These are phyloP conservation scores for Mucor racemosus DNA, from an alignment of 371 early-diverging fungal species.

Conservation along the genomic window DNA sequence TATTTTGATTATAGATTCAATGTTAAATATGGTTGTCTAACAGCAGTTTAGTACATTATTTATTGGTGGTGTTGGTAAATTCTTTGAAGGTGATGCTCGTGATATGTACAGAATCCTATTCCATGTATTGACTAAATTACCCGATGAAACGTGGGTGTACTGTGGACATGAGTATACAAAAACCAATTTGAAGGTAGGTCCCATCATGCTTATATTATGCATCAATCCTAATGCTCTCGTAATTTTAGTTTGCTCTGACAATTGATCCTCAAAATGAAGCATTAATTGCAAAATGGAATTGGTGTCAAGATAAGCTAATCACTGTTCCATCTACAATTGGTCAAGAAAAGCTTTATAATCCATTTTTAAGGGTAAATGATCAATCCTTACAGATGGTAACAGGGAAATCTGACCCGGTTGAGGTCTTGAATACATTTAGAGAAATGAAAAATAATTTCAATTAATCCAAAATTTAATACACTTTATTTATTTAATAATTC, in stretches of 20 bases:
- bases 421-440: conserved; percentile 77
- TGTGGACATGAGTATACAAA: conserved; percentile 67
- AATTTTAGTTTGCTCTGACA: conserved; percentile 49
- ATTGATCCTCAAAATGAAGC: conserved; percentile 56
- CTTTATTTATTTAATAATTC: not conserved
- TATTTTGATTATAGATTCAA: not conserved
- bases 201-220: not conserved
- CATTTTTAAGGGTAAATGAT: conserved; percentile 85
- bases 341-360: conserved; percentile 85
- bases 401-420: conserved; percentile 71
- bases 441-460: conserved; percentile 69
- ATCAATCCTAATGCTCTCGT: not conserved
- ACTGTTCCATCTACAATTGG: conserved; percentile 91
- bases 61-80: conserved; percentile 85
- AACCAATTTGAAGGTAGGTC: conserved; percentile 42
- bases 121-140: conserved; percentile 74
- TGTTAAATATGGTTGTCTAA: not conserved
- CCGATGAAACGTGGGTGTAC: conserved; percentile 89
- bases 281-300: conserved; percentile 60
- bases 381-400: conserved; percentile 68
- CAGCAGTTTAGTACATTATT: conserved; percentile 34
- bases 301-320: conserved; percentile 54
- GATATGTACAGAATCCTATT: conserved; percentile 84
- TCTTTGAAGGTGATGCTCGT: conserved; percentile 91
- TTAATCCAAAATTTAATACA: not conserved